A percentile compares a stretch with the other conserved stretches of the same genome.
Evolutionary conservation across 306 rosid species (phyloP).

Genomic region (Coriaria nepalensis): DNA sequence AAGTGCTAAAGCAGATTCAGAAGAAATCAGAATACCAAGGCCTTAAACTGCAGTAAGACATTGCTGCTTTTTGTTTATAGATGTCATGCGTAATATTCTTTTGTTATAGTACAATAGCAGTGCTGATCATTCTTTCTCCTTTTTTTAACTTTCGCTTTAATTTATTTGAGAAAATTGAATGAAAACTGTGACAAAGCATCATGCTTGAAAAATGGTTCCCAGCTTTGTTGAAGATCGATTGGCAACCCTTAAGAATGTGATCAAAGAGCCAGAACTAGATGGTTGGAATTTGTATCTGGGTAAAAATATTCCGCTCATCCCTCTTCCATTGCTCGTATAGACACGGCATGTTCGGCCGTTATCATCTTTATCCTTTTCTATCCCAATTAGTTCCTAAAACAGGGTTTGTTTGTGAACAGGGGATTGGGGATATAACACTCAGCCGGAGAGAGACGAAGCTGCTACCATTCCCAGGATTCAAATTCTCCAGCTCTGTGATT

Average conservation of each 20-base stretch:
- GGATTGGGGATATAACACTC: slow-evolving; percentile 84
- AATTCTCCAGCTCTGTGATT: slow-evolving; percentile 47
- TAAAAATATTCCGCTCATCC: slow-evolving; percentile 11
- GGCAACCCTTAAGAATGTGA: slow-evolving; percentile 71
- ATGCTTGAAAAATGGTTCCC: slow-evolving; percentile 10
- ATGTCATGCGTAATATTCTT: neutral
- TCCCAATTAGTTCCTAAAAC: slow-evolving; percentile 2
- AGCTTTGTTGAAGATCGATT: slow-evolving; percentile 88
- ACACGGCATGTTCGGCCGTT: neutral
- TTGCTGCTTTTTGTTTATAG: slow-evolving; percentile 6
- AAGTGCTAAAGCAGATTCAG: slow-evolving; percentile 73
- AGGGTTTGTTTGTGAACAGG: slow-evolving; percentile 24
- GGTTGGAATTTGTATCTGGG: slow-evolving; percentile 79
- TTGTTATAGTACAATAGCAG: neutral
- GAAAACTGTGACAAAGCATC: slow-evolving; percentile 13
- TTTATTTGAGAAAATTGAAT: neutral
- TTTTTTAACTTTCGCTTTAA: slow-evolving; percentile 1
- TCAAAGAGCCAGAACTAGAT: slow-evolving; percentile 73
- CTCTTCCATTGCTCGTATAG: slow-evolving; percentile 2
- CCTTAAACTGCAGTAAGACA: slow-evolving; percentile 64
- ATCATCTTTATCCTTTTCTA: neutral
- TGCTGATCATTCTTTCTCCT: slow-evolving; percentile 1
- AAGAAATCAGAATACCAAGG: slow-evolving; percentile 73
- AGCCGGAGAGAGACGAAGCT: slow-evolving; percentile 76
- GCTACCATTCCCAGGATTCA: slow-evolving; percentile 49